Evolutionary conservation across 2,329 filamentous ascomycete genomes (phyloP).

Genomic region (Aspergillus quadricinctus): DNA sequence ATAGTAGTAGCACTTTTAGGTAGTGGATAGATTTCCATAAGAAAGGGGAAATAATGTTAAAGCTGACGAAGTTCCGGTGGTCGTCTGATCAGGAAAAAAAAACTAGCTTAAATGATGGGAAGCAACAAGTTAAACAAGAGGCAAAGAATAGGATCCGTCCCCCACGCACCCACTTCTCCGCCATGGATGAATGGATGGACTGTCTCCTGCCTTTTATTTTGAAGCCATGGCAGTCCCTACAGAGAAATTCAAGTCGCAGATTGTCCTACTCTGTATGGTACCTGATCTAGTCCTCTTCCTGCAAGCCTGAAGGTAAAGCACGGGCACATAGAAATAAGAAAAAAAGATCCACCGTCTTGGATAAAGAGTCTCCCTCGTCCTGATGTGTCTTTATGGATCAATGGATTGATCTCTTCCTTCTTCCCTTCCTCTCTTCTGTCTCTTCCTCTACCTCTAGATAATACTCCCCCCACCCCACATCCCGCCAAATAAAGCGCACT

Average conservation of each 20-base stretch:
- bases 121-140: conserved; percentile 1
- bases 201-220: neutral
- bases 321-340: neutral
- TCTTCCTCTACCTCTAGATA: conserved; percentile 2
- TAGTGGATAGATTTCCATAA: neutral
- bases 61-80: conserved; percentile 17
- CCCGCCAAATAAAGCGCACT: conserved; percentile 5
- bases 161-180: conserved; percentile 26
- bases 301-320: neutral
- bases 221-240: neutral
- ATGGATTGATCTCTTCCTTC: conserved; percentile 17
- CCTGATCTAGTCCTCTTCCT: neutral
- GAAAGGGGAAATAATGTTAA: neutral
- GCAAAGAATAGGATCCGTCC: conserved; percentile 6
- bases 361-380: conserved; percentile 20
- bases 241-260: neutral
- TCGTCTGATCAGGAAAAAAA: conserved; percentile 33
- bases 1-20: neutral
- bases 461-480: neutral
- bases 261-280: neutral
- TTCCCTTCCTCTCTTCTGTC: conserved; percentile 15
- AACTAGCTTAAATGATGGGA: neutral
- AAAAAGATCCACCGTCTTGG: conserved; percentile 17
- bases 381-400: conserved; percentile 2
- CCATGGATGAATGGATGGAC: conserved; percentile 17